Base-by-base conservation (phyloP, 164 flowering plant genomes). In the Vitis labrusca region DNA sequence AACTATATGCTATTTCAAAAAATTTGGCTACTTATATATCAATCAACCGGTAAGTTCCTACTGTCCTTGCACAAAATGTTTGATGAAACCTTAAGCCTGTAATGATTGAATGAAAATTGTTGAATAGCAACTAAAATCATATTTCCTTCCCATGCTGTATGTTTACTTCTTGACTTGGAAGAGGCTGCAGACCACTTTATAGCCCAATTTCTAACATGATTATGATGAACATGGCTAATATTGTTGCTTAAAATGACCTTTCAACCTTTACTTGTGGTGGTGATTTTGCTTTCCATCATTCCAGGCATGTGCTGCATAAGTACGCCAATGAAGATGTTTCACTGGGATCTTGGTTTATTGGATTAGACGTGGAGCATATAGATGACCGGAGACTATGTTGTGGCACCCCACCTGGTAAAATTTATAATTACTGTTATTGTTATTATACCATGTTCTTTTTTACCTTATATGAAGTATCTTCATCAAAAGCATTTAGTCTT, bases 301-400 rank as follows among this genome's bases (percentile, higher is more conserved):
- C 62, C 75, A 92, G 98, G 84, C 72, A 87, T 71, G 59, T 91
- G 64, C 83, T 93, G 67, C 98, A 93, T 83, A 87, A 90, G 71
- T 93, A 86, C 73, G 91, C 90, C 3, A 93, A 93, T 68, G 98
- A 93, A 72, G 98, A 93, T 79, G 98, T 93, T 66, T 88, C 98
- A 10, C 49, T 91, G 37, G 98, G 98, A 69, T 67, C 98, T 53
- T 93, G 98, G 98, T 85, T 93, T 37, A 87, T 93, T 57, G 98
- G 98, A 19, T 79, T 93, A 59, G 94, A 93, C 66, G 97, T 91
- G 65, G 85, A 83, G 68, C 94, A 93, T 66, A 75, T 93, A 9
- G 97, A 93, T 65, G 95, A 93, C 14, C 80, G 86, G 58, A 83
- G 86, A 69, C 70, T 93, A 11, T 93, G 98, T 56, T 93, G 97